These are phyloP conservation scores for Russula lepida DNA, from an alignment of 768 basidiomycete species.

Conservation along the genomic window DNA sequence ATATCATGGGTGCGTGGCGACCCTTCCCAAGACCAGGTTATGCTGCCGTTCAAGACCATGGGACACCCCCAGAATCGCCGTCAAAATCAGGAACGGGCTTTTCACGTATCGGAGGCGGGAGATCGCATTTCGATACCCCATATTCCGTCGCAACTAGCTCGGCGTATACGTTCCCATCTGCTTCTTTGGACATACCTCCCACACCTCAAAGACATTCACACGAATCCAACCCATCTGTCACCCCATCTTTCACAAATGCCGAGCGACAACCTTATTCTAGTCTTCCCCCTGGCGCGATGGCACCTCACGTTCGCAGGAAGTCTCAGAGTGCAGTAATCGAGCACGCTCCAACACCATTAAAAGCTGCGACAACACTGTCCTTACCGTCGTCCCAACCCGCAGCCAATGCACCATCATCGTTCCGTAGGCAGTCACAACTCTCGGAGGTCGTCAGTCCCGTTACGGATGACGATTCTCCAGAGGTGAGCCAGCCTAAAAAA, in stretches of 20 bases:
- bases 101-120: slow-evolving; percentile 78
- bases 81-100: slow-evolving; percentile 67
- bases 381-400: not conserved
- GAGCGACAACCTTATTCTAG: slow-evolving; percentile 25
- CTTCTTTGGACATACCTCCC: slow-evolving; percentile 44
- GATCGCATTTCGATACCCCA: slow-evolving; percentile 77
- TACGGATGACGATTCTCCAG: slow-evolving; percentile 17
- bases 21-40: slow-evolving; percentile 54
- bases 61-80: slow-evolving; percentile 22
- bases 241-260: slow-evolving; percentile 19
- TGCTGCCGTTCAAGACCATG: slow-evolving; percentile 32
- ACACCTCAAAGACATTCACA: slow-evolving; percentile 9
- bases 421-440: slow-evolving; percentile 13
- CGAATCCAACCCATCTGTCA: slow-evolving; percentile 19
- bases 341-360: slow-evolving; percentile 31
- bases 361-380: not conserved
- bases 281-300: slow-evolving; percentile 56
- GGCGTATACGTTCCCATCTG: slow-evolving; percentile 38
- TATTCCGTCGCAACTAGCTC: slow-evolving; percentile 58
- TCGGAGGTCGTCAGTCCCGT: slow-evolving; percentile 15
- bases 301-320: slow-evolving; percentile 64
- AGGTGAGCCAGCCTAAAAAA: slow-evolving; percentile 15
- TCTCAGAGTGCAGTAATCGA: slow-evolving; percentile 86
- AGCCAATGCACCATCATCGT: not conserved
- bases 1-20: slow-evolving; percentile 94